phyloP scores from a whole-genome alignment of 2,329 filamentous ascomycete species.

The Hypomyces perniciosus region DNA sequence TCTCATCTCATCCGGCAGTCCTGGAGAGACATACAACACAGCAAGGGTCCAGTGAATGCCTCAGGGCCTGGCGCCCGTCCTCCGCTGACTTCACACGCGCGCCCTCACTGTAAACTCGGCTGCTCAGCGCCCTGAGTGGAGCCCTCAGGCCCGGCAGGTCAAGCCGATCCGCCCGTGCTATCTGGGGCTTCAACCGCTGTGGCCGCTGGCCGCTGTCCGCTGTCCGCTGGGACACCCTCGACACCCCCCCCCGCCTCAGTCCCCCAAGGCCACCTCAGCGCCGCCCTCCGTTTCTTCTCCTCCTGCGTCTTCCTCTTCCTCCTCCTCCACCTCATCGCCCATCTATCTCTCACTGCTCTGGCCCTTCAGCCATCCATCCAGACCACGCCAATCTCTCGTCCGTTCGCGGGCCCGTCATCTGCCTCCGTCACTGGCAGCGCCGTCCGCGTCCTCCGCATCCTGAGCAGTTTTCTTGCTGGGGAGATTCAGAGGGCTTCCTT shows the following conservation, averaged over 20 bases:
- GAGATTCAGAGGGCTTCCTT: not conserved
- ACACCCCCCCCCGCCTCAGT: conserved; percentile 11
- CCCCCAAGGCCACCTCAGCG: conserved; percentile 5
- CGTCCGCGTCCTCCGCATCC: not conserved
- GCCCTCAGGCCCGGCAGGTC: conserved; percentile 14
- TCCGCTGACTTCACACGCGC: not conserved
- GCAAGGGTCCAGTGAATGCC: too few species aligned
- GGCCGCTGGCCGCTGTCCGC: conserved; percentile 11
- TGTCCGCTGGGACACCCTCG: conserved; percentile 8
- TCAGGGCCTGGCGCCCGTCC: too few species aligned
- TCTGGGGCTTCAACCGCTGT: conserved; percentile 12
- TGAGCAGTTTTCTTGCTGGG: not conserved
- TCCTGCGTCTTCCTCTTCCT: conserved; percentile 10
- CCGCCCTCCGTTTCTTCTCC: conserved; percentile 8
- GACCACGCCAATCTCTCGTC: not conserved
- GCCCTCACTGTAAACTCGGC: conserved; percentile 3
- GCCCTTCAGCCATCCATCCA: not conserved
- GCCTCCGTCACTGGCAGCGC: not conserved
- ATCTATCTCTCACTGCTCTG: not conserved
- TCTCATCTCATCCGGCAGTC: too few species aligned
- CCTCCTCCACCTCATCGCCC: not conserved
- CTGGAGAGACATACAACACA: too few species aligned
- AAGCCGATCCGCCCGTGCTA: conserved; percentile 18
- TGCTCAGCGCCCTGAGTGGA: conserved; percentile 12
- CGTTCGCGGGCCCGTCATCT: not conserved